Conservation (phyloP, 169 alveolate species). For the Eimeria tenella region DNA sequence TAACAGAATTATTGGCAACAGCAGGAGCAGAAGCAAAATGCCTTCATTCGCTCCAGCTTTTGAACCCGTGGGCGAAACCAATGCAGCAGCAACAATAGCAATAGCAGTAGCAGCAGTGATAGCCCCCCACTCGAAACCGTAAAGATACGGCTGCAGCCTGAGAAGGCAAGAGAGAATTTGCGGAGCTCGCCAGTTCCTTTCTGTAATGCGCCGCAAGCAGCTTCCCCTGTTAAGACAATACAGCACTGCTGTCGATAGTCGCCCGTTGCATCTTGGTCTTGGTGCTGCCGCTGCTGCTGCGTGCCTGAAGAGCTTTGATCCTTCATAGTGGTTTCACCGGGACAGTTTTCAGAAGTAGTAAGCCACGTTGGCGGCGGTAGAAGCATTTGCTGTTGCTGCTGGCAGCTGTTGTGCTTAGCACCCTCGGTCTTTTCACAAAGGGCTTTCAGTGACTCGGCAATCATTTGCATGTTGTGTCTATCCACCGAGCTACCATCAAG, state of each 20-base stretch:
- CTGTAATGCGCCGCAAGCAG: slow-evolving; percentile 3
- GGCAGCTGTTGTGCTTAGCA: not conserved
- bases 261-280: slow-evolving; percentile 6
- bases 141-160: slow-evolving; percentile 51
- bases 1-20: not conserved
- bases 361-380: slow-evolving; percentile 35
- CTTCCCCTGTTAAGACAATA: slow-evolving; percentile 23
- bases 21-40: not conserved
- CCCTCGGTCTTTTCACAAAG: not conserved
- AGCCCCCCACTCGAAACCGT: slow-evolving; percentile 11
- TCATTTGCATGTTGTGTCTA: not conserved
- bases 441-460: not conserved
- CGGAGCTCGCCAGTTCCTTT: not conserved
- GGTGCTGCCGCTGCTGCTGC: not conserved
- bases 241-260: not conserved
- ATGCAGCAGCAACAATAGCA: not conserved
- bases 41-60: too few relatives aligned
- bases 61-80: not conserved
- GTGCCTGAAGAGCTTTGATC: too few relatives aligned
- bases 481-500: not conserved
- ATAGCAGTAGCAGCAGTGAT: slow-evolving; percentile 12
- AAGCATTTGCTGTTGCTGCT: slow-evolving; percentile 25
- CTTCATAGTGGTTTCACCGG: too few relatives aligned
- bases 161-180: slow-evolving; percentile 24
- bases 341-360: not conserved